phyloP scores from a whole-genome alignment of 1,284 basidiomycete genomes.

The Cronartium quercuum region DNA sequence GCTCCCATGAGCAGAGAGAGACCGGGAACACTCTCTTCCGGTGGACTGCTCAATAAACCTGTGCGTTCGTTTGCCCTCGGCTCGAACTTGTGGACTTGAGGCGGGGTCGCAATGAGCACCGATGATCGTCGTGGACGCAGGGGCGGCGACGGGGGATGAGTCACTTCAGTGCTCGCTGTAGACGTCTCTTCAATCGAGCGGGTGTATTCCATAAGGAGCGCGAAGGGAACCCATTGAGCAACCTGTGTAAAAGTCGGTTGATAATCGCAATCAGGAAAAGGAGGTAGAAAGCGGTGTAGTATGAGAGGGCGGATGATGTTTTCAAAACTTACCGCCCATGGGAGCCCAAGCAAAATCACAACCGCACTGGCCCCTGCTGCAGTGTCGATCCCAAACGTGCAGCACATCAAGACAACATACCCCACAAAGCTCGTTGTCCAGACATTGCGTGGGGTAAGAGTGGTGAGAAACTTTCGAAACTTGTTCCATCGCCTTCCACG shows the following conservation, averaged over 20 bases:
- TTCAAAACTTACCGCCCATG: conserved; percentile 3
- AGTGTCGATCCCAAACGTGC: conserved; percentile 20
- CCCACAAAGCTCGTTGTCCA: conserved; percentile 1
- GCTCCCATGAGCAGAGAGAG: not conserved
- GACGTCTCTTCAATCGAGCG: conserved; percentile 27
- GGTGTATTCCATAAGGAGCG: conserved; percentile 28
- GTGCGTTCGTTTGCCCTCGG: not conserved
- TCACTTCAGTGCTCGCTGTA: not conserved
- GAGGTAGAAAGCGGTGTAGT: not conserved
- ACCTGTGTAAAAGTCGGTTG: conserved; percentile 3
- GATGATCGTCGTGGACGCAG: not conserved
- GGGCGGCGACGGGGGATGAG: not conserved
- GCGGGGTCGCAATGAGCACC: not conserved
- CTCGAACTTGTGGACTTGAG: not conserved
- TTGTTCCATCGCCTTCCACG: conserved; percentile 4
- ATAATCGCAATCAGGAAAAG: no score
- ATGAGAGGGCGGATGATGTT: not conserved
- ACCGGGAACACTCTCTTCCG: no score
- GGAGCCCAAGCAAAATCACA: conserved; percentile 10
- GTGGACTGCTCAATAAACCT: not conserved
- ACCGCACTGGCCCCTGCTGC: not conserved
- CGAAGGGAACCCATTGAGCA: conserved; percentile 25
- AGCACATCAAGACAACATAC: conserved; percentile 14
- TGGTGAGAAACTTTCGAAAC: not conserved
- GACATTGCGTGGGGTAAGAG: conserved; percentile 19